phyloP scores from a whole-genome alignment of 2,329 filamentous ascomycete species.

The Tolypocladium ophioglossoides region DNA sequence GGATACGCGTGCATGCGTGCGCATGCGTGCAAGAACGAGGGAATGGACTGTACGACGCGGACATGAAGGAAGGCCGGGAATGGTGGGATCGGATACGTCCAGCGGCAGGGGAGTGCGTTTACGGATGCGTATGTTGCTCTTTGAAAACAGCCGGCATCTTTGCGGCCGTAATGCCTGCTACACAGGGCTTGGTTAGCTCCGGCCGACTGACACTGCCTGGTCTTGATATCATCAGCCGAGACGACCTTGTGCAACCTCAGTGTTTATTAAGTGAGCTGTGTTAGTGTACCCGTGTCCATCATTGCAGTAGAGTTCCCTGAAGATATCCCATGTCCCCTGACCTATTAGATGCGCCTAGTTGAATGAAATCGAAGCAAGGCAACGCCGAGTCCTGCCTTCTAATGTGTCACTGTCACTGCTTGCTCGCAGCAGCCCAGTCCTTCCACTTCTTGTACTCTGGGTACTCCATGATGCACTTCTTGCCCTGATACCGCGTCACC shows the following conservation, averaged over 20 bases:
- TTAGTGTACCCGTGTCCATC: background rate
- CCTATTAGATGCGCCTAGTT: background rate
- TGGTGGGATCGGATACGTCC: background rate
- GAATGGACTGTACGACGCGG: background rate
- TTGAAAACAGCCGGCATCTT: background rate
- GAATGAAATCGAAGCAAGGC: background rate
- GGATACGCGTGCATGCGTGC: background rate
- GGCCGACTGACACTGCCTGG: background rate
- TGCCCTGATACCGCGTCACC: conserved; percentile 78
- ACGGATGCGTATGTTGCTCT: background rate
- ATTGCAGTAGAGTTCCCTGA: background rate
- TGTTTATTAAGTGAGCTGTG: background rate
- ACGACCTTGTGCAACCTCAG: background rate
- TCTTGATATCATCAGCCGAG: background rate
- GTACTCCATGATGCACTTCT: conserved; percentile 62
- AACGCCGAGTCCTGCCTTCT: background rate
- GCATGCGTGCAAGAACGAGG: too few species aligned
- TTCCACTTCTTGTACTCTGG: conserved; percentile 71
- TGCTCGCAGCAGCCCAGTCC: conserved; percentile 48
- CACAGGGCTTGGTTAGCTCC: background rate
- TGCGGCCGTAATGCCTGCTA: background rate
- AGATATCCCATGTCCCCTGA: background rate
- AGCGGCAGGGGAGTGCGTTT: background rate
- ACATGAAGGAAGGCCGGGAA: background rate
- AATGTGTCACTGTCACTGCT: conserved; percentile 9